phyloP scores from a whole-genome alignment of 768 basidiomycete genomes.

The Lentinula lateritia region DNA sequence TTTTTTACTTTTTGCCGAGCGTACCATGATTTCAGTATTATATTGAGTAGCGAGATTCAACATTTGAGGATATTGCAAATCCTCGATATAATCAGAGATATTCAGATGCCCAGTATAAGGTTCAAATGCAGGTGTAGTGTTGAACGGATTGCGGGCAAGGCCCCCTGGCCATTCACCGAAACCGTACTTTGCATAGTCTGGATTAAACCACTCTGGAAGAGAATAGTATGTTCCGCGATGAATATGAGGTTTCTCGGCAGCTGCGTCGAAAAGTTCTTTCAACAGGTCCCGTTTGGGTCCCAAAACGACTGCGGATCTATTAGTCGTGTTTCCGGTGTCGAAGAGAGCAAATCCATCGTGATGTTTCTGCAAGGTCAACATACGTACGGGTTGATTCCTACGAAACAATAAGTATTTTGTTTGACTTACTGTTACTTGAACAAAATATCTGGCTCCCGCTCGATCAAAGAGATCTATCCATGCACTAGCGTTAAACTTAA shows the following conservation, averaged over 20 bases:
- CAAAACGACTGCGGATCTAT: constrained; percentile 43
- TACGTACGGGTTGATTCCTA: not conserved
- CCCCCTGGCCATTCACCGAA: constrained; percentile 48
- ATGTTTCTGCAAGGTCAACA: constrained; percentile 38
- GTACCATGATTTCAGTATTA: constrained; percentile 50
- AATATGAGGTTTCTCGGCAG: constrained; percentile 41
- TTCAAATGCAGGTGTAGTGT: constrained; percentile 37
- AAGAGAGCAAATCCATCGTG: constrained; percentile 58
- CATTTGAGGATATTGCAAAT: constrained; percentile 50
- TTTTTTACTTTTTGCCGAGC: constrained; percentile 5
- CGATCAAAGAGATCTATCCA: constrained; percentile 52
- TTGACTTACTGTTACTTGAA: constrained; percentile 41
- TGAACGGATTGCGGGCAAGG: constrained; percentile 46
- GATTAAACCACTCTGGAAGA: constrained; percentile 56
- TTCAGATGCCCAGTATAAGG: constrained; percentile 47
- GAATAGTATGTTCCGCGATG: constrained; percentile 57
- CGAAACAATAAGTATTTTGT: not conserved
- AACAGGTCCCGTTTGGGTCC: constrained; percentile 49
- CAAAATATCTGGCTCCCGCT: constrained; percentile 60
- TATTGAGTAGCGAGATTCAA: constrained; percentile 39
- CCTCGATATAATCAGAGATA: constrained; percentile 47
- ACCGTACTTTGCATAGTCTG: constrained; percentile 46
- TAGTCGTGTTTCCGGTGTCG: constrained; percentile 47
- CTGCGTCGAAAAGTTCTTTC: constrained; percentile 43
- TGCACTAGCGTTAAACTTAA: constrained; percentile 45